These are phyloP conservation scores for Entophlyctis luteolus DNA, from an alignment of 192 early-diverging fungal species.

Conservation along the genomic window DNA sequence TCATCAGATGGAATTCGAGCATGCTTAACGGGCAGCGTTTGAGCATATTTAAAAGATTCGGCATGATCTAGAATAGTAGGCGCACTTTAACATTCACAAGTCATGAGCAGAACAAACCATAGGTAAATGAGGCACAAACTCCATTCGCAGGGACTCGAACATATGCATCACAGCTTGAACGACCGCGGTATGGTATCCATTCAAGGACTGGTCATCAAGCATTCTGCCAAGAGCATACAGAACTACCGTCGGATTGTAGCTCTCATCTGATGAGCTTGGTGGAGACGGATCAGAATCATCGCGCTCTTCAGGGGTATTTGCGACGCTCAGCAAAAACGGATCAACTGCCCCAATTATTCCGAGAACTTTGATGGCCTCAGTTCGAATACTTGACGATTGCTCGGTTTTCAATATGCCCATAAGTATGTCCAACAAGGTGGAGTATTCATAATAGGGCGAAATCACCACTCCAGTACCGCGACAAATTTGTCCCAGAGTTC, in stretches of 20 bases:
- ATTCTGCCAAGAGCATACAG: conserved; percentile 73
- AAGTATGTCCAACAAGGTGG: conserved; percentile 65
- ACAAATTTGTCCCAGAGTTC: conserved; percentile 69
- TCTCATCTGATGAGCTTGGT: conserved; percentile 41
- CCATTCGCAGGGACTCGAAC: conserved; percentile 70
- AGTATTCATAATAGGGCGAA: conserved; percentile 74
- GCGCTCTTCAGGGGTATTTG: not conserved
- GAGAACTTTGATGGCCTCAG: conserved; percentile 71
- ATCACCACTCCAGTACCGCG: conserved; percentile 75
- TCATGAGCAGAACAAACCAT: conserved; percentile 52
- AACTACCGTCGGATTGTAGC: conserved; percentile 72
- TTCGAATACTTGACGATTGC: conserved; percentile 55
- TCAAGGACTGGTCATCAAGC: conserved; percentile 63
- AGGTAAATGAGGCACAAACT: conserved; percentile 70
- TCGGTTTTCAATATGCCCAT: conserved; percentile 71
- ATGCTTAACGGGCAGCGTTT: conserved; percentile 60
- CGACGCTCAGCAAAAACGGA: conserved; percentile 55
- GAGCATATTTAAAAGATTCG: conserved; percentile 72
- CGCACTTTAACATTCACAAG: conserved; percentile 32
- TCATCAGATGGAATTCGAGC: conserved; percentile 79
- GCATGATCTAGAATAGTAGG: conserved; percentile 66
- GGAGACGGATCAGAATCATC: not conserved
- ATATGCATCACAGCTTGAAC: conserved; percentile 78
- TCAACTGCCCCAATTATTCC: conserved; percentile 84
- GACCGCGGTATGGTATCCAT: conserved; percentile 62